phyloP scores from a whole-genome alignment of 345 rosid species.

The Geranium rotundifolium region DNA sequence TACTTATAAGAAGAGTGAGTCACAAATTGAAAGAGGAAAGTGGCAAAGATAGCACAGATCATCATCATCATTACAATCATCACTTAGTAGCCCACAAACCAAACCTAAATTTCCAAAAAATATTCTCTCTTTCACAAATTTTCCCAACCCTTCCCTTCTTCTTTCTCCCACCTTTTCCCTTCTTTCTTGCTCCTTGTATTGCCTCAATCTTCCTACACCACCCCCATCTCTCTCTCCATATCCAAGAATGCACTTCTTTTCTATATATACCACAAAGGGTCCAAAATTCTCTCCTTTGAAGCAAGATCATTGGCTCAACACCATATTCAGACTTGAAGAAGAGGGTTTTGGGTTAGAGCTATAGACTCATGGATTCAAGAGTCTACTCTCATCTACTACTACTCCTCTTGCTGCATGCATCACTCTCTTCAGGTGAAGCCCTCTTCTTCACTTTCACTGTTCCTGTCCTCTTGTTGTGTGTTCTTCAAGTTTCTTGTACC shows the following conservation, averaged over 20 bases:
- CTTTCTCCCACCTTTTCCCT: slow-evolving; percentile 18
- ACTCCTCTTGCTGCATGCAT: slow-evolving; percentile 14
- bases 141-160: slow-evolving; percentile 18
- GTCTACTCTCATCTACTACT: neutral
- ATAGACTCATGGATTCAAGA: slow-evolving; percentile 18
- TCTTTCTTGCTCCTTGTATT: slow-evolving; percentile 15
- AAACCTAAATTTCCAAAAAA: slow-evolving; percentile 19
- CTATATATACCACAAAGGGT: slow-evolving; percentile 4
- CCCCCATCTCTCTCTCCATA: slow-evolving; percentile 9
- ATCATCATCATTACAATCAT: slow-evolving; percentile 30
- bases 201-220: slow-evolving; percentile 10
- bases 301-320: neutral
- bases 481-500: too few relatives aligned
- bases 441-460: neutral
- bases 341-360: neutral
- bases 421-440: slow-evolving; percentile 25
- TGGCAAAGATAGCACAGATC: slow-evolving; percentile 9
- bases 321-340: slow-evolving; percentile 1
- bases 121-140: slow-evolving; percentile 15
- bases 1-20: neutral
- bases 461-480: neutral
- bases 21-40: neutral
- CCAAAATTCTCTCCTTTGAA: slow-evolving; percentile 11
- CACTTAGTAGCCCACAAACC: slow-evolving; percentile 21
- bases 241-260: neutral